Evolutionary conservation across 1,284 basidiomycete species (phyloP), one percentile per base, ranked within the genome.

Genomic region (Cerrena zonata): DNA sequence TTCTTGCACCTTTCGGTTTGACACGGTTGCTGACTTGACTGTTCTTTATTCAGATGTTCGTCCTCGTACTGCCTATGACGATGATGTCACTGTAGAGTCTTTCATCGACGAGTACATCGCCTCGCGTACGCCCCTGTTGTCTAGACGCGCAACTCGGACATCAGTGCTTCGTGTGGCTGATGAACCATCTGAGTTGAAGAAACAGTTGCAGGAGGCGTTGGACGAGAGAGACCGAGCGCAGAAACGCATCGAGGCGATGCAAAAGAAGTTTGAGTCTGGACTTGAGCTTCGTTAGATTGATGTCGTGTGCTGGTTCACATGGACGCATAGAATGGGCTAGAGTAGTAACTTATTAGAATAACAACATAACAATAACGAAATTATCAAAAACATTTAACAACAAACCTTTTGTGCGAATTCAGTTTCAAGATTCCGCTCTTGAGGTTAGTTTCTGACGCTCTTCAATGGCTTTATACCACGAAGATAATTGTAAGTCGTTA

Each of bases 181-280:
- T 15, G 45, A 36, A 7, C 42, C 45, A 7, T 23, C 26, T 4
- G 26, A 37, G 30, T 24, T 48, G 34, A 48, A 48, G 36, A 23
- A 24, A 24, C 46, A 48, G 22, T 39, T 48, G 5, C 25, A 48
- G 21, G 37, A 10, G 10, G 46, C 46, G 4, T 40, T 48, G 30
- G n/a, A 12, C 3, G 34, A 48, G 37, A 37, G 46, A 22, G 46
- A 48, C 27, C 5, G 18, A 10, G 46, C 36, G 46, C 30, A 48
- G 21, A 48, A 40, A 19, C 7, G 24, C n/a, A 7, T 48, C 12
- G 34, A 48, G 11, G 23, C 5, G 23, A 24, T 48, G 36, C 21
- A 19, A 18, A 37, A 48, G 46, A 26, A n/a, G n/a, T n/a, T n/a
- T n/a, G n/a, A n/a, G n/a, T n/a, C n/a, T n/a, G n/a, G n/a, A n/a